Base-by-base conservation (phyloP, 2,329 filamentous ascomycete species). In the Salinomyces thailandicus region DNA sequence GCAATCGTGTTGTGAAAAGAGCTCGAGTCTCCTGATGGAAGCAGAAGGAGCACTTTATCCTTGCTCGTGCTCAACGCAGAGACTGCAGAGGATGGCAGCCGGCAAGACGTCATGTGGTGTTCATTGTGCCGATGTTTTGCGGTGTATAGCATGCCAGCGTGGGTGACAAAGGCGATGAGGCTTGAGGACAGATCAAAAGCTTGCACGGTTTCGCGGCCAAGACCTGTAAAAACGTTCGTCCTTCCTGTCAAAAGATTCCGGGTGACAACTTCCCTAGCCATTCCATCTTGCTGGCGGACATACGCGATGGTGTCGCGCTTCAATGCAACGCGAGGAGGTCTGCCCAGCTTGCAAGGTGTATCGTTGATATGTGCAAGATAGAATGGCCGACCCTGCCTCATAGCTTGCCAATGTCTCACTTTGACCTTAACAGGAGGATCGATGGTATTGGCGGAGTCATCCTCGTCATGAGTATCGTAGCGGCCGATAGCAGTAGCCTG, bases 351-450 rank as follows among this genome's bases (percentile, higher is more conserved):
- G n/a, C n/a, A n/a, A n/a, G n/a, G n/a, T n/a, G n/a, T n/a, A n/a
- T n/a, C n/a, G n/a, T n/a, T n/a, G n/a, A n/a, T n/a, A n/a, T n/a
- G n/a, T n/a, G n/a, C n/a, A n/a, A n/a, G n/a, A n/a, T n/a, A n/a
- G 35, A 45, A 46, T 2, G 48, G 46, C 12, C 42, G 24, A 1
- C 34, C 43, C 3, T 40, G 19, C 16, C 47, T 33, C 38, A 42
- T 28, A 14, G 47, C 45, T 18, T 38, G 40, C 33, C 40, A 37
- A 29, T 47, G 43, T 14, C 43, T 26, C 5, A 48, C 14, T 15
- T 31, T 42, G 22, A 27, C 7, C 12, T 27, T 24, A 24, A 38
- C 12, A 5, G 36, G 18, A 14, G 29, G 27, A 18, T n/a, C 9
- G 9, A n/a, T 9, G 22, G 22, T 8, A 26, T n/a, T n/a, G 22